Percentiles rank a stretch among this genome's conserved stretches.
phyloP scores from a whole-genome alignment of 768 basidiomycete species.

The Russula earlei region DNA sequence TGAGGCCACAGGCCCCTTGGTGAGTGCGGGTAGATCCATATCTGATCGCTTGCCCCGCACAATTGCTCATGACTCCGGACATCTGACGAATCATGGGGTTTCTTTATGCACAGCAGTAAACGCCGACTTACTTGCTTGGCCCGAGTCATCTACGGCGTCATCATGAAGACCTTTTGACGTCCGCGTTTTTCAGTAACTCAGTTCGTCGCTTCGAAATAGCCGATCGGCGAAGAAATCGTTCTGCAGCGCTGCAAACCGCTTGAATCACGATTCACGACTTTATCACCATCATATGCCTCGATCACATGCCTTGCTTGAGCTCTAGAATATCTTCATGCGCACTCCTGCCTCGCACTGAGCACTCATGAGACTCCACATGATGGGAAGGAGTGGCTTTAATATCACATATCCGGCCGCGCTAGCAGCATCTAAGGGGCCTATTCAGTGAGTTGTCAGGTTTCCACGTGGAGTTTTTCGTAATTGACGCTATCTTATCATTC shows the following conservation, averaged over 20 bases:
- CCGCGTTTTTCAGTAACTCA: not conserved
- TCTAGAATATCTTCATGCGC: constrained; percentile 5
- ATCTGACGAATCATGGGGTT: not conserved
- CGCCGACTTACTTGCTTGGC: constrained; percentile 6
- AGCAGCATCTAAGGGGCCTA: constrained; percentile 2
- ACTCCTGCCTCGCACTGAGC: not conserved
- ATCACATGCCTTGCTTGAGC: constrained; percentile 11
- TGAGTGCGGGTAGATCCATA: not conserved
- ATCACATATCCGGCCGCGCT: constrained; percentile 13
- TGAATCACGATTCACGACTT: not conserved
- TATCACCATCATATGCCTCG: constrained; percentile 11
- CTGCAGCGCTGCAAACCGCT: not conserved
- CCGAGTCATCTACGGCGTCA: not conserved
- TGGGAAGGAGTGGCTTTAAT: constrained; percentile 5
- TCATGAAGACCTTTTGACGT: not conserved
- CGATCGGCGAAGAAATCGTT: not conserved
- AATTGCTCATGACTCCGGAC: not conserved
- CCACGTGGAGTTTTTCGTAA: constrained; percentile 9
- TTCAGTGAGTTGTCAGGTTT: not conserved
- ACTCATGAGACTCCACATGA: constrained; percentile 17
- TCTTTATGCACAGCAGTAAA: not conserved
- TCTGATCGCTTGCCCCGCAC: not conserved
- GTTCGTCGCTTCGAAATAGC: not conserved
- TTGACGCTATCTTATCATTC: not conserved
- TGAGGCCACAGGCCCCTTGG: not conserved